phyloP scores from a whole-genome alignment of 2,329 filamentous ascomycete genomes.

The Fusarium paranaense region DNA sequence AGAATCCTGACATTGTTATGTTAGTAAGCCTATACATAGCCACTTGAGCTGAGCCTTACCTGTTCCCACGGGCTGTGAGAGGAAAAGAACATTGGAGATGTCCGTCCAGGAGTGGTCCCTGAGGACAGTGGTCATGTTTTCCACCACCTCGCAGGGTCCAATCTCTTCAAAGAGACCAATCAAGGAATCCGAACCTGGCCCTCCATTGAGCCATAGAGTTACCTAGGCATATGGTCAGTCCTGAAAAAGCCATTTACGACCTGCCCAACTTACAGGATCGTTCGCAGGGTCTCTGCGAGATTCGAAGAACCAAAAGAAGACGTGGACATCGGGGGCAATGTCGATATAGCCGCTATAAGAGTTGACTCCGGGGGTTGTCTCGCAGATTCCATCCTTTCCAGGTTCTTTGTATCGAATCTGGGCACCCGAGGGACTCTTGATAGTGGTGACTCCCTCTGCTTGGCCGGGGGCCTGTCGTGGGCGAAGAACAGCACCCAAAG shows the following conservation, averaged over 20 bases:
- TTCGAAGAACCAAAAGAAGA: constrained; percentile 45
- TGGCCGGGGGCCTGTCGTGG: constrained; percentile 1
- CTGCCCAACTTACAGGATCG: background rate
- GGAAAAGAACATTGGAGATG: constrained; percentile 18
- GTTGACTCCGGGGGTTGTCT: constrained; percentile 43
- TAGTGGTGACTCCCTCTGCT: constrained; percentile 12
- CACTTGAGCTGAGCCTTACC: background rate
- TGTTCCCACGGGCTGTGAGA: constrained; percentile 23
- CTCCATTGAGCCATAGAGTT: constrained; percentile 69
- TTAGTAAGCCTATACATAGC: too few relatives aligned
- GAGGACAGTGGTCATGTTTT: constrained; percentile 17
- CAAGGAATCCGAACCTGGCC: constrained; percentile 59
- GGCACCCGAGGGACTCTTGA: constrained; percentile 5
- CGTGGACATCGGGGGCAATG: constrained; percentile 11
- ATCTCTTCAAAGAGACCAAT: constrained; percentile 30
- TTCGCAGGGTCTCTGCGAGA: constrained; percentile 33
- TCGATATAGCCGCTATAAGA: constrained; percentile 62
- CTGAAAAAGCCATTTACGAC: too few relatives aligned
- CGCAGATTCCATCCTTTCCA: constrained; percentile 64
- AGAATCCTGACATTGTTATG: constrained; percentile 1
- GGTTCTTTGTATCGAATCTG: constrained; percentile 27
- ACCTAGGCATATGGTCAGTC: constrained; percentile 43
- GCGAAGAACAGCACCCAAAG: background rate
- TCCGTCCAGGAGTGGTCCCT: constrained; percentile 23
- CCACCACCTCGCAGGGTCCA: constrained; percentile 18